phyloP scores from a whole-genome alignment of 768 basidiomycete genomes.

The Mycena vitilis region DNA sequence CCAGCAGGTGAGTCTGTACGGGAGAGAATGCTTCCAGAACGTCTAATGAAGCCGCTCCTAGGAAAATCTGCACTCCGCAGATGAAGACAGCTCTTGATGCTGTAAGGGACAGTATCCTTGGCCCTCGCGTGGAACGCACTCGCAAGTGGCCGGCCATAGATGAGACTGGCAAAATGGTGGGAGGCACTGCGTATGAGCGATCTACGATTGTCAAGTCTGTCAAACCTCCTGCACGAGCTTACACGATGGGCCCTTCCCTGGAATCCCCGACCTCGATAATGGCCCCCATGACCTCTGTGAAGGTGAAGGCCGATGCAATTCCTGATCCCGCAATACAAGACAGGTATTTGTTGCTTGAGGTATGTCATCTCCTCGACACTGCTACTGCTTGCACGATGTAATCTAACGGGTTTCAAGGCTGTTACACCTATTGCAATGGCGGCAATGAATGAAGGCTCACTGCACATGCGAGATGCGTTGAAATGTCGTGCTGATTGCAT shows the following conservation, averaged over 20 bases:
- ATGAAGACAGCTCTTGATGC: neutral
- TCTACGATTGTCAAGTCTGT: conserved; percentile 4
- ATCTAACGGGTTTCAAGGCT: neutral
- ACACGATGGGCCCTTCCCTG: conserved; percentile 13
- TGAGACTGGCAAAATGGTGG: neutral
- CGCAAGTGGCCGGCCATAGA: neutral
- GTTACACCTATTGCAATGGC: neutral
- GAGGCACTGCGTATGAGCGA: conserved; percentile 23
- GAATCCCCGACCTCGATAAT: conserved; percentile 8
- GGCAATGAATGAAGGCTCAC: neutral
- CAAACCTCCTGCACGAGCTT: conserved; percentile 1
- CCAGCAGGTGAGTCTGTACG: conserved; percentile 7
- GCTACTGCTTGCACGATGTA: neutral
- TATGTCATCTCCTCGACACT: neutral
- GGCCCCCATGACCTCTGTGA: conserved; percentile 8
- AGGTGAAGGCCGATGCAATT: neutral
- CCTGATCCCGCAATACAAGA: neutral
- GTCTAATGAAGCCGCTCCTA: neutral
- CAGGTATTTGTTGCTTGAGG: neutral
- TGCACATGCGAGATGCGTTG: neutral
- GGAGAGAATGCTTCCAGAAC: neutral
- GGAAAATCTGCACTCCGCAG: neutral
- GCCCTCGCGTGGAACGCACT: neutral
- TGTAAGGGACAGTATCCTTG: conserved; percentile 9
- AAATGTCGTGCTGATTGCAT: neutral